These are phyloP conservation scores for Aureobasidium pullulans DNA, from an alignment of 2,329 filamentous ascomycete species.

Conservation along the genomic window DNA sequence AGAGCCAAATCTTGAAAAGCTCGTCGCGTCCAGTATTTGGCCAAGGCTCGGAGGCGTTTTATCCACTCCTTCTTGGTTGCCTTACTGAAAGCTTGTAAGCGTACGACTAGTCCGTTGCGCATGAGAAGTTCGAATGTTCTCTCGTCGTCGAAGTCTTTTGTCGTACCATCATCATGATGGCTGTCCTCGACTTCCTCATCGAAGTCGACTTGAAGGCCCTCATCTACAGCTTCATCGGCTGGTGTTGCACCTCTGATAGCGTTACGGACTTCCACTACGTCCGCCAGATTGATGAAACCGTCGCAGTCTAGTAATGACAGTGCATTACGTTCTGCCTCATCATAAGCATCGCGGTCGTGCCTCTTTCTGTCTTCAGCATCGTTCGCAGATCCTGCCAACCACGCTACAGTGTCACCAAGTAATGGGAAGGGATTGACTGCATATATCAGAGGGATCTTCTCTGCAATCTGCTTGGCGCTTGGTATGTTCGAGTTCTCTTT, in stretches of 20 bases:
- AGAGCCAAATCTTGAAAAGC: conserved; percentile 49
- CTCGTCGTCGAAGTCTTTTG: conserved; percentile 47
- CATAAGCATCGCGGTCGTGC: conserved; percentile 52
- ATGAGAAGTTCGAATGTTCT: conserved; percentile 56
- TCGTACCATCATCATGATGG: conserved; percentile 45
- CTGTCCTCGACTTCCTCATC: conserved; percentile 39
- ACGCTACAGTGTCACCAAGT: conserved; percentile 44
- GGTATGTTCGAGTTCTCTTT: conserved; percentile 42
- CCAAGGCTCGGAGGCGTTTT: conserved; percentile 47
- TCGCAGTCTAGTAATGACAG: conserved; percentile 54
- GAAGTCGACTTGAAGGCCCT: conserved; percentile 50
- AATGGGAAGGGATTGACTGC: conserved; percentile 55
- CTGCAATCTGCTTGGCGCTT: conserved; percentile 45
- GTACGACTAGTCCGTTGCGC: conserved; percentile 54
- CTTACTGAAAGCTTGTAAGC: conserved; percentile 49
- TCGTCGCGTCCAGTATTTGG: conserved; percentile 56
- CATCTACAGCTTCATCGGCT: conserved; percentile 46
- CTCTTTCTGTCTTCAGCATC: conserved; percentile 39
- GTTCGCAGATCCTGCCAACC: conserved; percentile 42
- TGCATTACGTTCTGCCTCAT: conserved; percentile 51
- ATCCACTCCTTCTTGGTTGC: conserved; percentile 56
- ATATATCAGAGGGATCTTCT: conserved; percentile 54
- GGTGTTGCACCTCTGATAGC: conserved; percentile 44
- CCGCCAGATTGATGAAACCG: conserved; percentile 55
- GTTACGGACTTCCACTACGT: conserved; percentile 50